phyloP scores from a whole-genome alignment of 2,329 filamentous ascomycete species.

The Aspergillus calidoustus region DNA sequence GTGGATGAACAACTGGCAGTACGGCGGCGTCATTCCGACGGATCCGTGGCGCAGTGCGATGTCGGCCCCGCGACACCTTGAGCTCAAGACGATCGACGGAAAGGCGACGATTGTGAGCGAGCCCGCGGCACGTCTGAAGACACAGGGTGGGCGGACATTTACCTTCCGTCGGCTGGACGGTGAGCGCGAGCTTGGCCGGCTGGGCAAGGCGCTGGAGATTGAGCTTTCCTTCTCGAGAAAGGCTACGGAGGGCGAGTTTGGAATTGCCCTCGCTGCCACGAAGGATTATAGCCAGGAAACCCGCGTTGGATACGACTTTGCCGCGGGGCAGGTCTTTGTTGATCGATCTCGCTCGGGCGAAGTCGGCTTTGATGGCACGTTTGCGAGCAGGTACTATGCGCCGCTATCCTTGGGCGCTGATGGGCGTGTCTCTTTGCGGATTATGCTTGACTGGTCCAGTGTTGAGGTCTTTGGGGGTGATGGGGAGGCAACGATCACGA shows the following conservation, averaged over 20 bases:
- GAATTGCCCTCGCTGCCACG: slow-evolving; percentile 25
- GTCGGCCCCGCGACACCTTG: slow-evolving; percentile 27
- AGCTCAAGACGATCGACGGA: slow-evolving; percentile 23
- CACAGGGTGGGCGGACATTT: background rate
- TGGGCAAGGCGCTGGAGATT: background rate
- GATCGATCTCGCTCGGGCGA: slow-evolving; percentile 30
- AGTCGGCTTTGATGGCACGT: slow-evolving; percentile 27
- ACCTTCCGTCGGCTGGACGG: background rate
- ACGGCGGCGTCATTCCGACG: slow-evolving; percentile 28
- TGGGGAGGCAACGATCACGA: slow-evolving; percentile 31
- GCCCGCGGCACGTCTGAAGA: slow-evolving; percentile 15
- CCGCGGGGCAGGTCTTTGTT: slow-evolving; percentile 26
- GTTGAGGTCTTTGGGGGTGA: slow-evolving; percentile 34
- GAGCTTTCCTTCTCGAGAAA: background rate
- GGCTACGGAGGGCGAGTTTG: slow-evolving; percentile 18
- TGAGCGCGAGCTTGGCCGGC: no score
- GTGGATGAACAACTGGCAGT: slow-evolving; percentile 40
- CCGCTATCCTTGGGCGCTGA: slow-evolving; percentile 20
- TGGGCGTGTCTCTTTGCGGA: slow-evolving; percentile 23
- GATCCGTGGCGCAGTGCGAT: slow-evolving; percentile 34
- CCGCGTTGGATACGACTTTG: slow-evolving; percentile 33
- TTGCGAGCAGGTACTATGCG: slow-evolving; percentile 25
- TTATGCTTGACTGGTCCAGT: slow-evolving; percentile 35
- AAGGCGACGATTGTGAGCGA: slow-evolving; percentile 24
- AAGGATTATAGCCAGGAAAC: slow-evolving; percentile 26